Conservation (phyloP, 1,284 basidiomycete species). For the Xerocomus cyaneibrunnescens region DNA sequence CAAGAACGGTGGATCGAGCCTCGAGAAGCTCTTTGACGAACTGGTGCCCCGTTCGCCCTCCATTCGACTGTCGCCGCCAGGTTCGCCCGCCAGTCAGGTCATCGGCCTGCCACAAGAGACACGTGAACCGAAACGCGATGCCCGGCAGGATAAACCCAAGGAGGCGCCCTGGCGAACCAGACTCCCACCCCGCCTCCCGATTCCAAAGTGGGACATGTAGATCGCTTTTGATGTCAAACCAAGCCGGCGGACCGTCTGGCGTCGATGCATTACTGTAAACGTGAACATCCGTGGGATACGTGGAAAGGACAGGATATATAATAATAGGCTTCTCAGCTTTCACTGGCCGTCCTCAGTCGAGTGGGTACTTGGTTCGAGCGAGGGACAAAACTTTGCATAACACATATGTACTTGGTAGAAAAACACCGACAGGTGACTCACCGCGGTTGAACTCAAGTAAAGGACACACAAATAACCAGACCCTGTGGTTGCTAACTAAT, state of each 20-base stretch:
- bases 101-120: slow-evolving; percentile 2
- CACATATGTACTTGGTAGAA: too few species aligned
- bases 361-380: too few species aligned
- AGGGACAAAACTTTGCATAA: too few species aligned
- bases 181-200: slow-evolving; percentile 30
- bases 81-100: slow-evolving; percentile 10
- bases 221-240: not conserved
- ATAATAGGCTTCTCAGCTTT: too few species aligned
- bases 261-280: too few species aligned
- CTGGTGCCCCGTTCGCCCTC: slow-evolving; percentile 21
- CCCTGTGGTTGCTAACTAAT: too few species aligned
- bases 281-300: too few species aligned
- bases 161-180: slow-evolving; percentile 28
- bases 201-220: slow-evolving; percentile 33
- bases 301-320: too few species aligned
- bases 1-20: slow-evolving; percentile 4
- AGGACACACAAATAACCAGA: too few species aligned
- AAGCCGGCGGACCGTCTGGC: not conserved
- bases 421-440: too few species aligned
- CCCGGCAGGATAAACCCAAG: slow-evolving; percentile 9
- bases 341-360: too few species aligned
- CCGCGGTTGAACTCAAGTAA: too few species aligned
- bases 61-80: slow-evolving; percentile 22
- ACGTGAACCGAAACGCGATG: not conserved
- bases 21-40: slow-evolving; percentile 20